Evolutionary conservation across 495 filamentous ascomycete genomes (phyloP).

Genomic region (Viridothelium virens): DNA sequence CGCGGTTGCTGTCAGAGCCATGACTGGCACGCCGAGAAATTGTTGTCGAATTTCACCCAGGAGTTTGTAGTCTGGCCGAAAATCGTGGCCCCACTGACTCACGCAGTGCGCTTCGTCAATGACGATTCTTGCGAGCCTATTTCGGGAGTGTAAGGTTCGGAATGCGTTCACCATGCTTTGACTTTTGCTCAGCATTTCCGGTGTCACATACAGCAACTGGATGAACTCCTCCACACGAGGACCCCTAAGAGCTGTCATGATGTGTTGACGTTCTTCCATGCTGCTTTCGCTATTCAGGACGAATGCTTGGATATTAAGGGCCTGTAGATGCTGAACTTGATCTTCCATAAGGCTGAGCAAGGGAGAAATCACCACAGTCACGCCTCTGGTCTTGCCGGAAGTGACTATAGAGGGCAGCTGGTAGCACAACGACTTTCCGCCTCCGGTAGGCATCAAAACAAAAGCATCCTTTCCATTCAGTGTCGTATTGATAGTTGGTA

Average conservation of each 20-base stretch:
- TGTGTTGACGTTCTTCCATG: constrained; percentile 46
- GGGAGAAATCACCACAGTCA: constrained; percentile 92
- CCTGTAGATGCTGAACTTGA: constrained; percentile 71
- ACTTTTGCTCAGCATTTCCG: constrained; percentile 90
- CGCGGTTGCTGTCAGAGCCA: constrained; percentile 92
- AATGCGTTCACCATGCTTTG: constrained; percentile 53
- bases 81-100: constrained; percentile 98
- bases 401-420: constrained; percentile 83
- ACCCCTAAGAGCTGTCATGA: constrained; percentile 55
- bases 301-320: constrained; percentile 68
- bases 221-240: constrained; percentile 56
- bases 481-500: constrained; percentile 93
- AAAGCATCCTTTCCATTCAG: constrained; percentile 81
- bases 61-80: constrained; percentile 90
- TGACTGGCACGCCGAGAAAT: constrained; percentile 73
- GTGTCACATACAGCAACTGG: constrained; percentile 87
- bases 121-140: constrained; percentile 77
- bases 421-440: constrained; percentile 94
- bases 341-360: constrained; percentile 94
- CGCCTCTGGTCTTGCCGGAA: constrained; percentile 69
- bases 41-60: constrained; percentile 61
- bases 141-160: constrained; percentile 51
- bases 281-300: constrained; percentile 68
- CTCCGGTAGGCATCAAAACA: constrained; percentile 94
- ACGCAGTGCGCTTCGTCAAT: constrained; percentile 99